Evolutionary conservation across 352 stramenopile genomes (phyloP).

Genomic region (Globisporangium perplexum): DNA sequence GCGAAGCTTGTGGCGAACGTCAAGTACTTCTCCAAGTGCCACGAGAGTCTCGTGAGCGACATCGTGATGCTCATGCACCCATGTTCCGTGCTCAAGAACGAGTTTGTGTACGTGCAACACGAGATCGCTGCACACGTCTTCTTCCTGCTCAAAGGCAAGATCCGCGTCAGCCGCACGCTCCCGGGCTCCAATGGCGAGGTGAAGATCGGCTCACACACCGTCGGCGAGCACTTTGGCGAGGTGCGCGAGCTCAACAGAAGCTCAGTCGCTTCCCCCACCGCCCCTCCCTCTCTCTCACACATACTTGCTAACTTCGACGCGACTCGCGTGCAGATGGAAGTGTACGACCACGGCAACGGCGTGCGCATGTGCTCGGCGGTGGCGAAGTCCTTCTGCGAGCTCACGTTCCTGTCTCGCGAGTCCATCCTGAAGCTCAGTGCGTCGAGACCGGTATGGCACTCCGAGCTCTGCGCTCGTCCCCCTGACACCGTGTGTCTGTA

Average conservation of each 20-base stretch:
- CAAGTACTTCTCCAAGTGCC: conserved; percentile 66
- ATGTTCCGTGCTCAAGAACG: conserved; percentile 69
- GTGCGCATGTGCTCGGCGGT: conserved; percentile 80
- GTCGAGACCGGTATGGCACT: conserved; percentile 4
- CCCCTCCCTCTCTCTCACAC: background rate
- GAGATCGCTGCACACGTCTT: conserved; percentile 84
- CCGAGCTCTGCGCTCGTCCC: background rate
- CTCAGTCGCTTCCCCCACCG: background rate
- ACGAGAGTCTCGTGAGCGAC: conserved; percentile 77
- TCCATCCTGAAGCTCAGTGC: conserved; percentile 69
- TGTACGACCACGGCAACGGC: conserved; percentile 81
- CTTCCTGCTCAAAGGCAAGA: conserved; percentile 75
- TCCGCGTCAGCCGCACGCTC: conserved; percentile 54
- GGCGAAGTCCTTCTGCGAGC: conserved; percentile 68
- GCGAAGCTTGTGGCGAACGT: conserved; percentile 63
- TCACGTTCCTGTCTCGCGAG: conserved; percentile 76
- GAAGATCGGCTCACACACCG: conserved; percentile 30
- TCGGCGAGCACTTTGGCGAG: conserved; percentile 83
- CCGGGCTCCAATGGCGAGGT: conserved; percentile 35
- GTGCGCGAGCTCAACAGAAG: conserved; percentile 11
- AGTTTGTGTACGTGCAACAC: conserved; percentile 76
- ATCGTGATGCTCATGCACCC: conserved; percentile 80
- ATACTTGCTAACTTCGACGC: too few species aligned
- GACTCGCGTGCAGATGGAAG: conserved; percentile 40
- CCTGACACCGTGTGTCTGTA: background rate